Evolutionary conservation across 257 asterid genomes (phyloP).

Genomic region (Fraxinus quadrangulata): DNA sequence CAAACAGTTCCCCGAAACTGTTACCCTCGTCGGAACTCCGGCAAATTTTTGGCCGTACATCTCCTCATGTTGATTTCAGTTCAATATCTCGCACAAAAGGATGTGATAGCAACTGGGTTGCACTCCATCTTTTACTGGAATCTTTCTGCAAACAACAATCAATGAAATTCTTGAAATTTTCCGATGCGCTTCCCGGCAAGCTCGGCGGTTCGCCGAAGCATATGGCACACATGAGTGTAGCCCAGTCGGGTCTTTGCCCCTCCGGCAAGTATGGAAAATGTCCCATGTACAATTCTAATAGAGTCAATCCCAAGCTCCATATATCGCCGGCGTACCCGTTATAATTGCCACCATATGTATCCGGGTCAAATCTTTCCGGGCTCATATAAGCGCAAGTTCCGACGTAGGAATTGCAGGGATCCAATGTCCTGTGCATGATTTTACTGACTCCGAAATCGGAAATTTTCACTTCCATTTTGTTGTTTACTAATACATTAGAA

Average conservation of each 20-base stretch:
- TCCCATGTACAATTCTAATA: conserved; percentile 71
- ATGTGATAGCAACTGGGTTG: conserved; percentile 58
- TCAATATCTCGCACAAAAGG: conserved; percentile 48
- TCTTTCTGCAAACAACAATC: conserved; percentile 89
- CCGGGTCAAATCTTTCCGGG: conserved; percentile 93
- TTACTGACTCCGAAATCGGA: conserved; percentile 92
- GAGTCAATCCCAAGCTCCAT: conserved; percentile 85
- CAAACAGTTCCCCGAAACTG: background rate
- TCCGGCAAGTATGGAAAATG: conserved; percentile 74
- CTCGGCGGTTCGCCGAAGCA: conserved; percentile 93
- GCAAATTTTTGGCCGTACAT: conserved; percentile 23
- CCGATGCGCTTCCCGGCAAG: conserved; percentile 64
- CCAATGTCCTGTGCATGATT: conserved; percentile 70
- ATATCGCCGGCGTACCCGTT: conserved; percentile 84
- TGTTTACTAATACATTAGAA: conserved; percentile 59
- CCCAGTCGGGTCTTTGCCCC: conserved; percentile 96
- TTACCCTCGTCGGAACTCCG: conserved; percentile 20
- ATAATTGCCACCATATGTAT: conserved; percentile 67
- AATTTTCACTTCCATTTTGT: conserved; percentile 62
- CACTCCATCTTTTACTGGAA: conserved; percentile 69
- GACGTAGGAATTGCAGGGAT: conserved; percentile 84
- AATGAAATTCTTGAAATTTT: conserved; percentile 60
- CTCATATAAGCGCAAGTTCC: conserved; percentile 99
- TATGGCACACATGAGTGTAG: conserved; percentile 91
- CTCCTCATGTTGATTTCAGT: conserved; percentile 17